Percentiles rank a stretch among this genome's conserved stretches.
These are phyloP conservation scores for Neurospora crassa DNA, from an alignment of 2,329 filamentous ascomycete species.

Conservation along the genomic window DNA sequence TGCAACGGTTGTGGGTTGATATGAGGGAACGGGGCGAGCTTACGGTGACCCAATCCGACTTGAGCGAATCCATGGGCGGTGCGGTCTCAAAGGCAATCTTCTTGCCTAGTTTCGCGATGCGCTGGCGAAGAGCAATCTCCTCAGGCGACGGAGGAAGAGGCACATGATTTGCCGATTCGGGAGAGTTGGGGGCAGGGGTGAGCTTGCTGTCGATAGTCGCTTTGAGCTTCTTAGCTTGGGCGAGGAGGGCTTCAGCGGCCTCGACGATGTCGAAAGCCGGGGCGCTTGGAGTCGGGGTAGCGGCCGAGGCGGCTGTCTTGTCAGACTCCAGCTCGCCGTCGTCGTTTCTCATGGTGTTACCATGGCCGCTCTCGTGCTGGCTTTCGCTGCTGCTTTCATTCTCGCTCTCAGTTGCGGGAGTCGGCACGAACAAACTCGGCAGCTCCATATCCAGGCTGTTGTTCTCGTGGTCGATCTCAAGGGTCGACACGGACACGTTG, in stretches of 20 bases:
- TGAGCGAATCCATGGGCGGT: constrained; percentile 11
- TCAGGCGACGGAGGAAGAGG: background rate
- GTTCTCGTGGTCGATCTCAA: background rate
- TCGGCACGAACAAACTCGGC: background rate
- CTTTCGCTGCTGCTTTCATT: background rate
- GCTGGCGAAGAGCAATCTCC: constrained; percentile 3
- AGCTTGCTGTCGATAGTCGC: background rate
- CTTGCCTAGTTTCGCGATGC: constrained; percentile 11
- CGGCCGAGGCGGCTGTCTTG: background rate
- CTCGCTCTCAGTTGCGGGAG: background rate
- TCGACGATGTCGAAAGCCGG: constrained; percentile 10
- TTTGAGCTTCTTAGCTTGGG: constrained; percentile 10
- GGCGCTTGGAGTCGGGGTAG: background rate
- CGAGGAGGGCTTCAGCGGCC: constrained; percentile 13
- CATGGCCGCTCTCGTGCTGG: background rate
- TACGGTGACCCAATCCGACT: constrained; percentile 14
- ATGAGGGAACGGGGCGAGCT: background rate
- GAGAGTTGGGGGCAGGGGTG: background rate
- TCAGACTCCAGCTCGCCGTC: background rate
- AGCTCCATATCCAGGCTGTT: background rate
- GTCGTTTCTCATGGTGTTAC: background rate
- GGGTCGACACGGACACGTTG: background rate
- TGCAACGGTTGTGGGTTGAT: no score
- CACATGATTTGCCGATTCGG: background rate
- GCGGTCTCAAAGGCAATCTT: constrained; percentile 12